Base-by-base conservation (phyloP, 306 rosid genomes). In the Fagus crenata region DNA sequence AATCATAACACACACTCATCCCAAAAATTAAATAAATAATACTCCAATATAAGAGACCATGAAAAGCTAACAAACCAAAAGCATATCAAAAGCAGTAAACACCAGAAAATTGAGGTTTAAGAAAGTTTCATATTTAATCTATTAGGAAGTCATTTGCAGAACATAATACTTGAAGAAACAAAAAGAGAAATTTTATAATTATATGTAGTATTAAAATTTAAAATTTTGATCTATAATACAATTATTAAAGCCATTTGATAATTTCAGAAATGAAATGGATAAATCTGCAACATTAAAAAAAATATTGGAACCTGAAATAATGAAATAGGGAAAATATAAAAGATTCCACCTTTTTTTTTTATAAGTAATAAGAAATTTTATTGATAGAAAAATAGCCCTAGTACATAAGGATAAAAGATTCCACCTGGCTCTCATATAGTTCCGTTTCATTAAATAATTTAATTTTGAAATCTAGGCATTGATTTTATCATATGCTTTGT, bases 41-140 rank as follows among this genome's bases (percentile, higher is more conserved):
- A 18, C 11, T 9, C 46, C 11, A 51, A 49, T 58, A 75, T 71
- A 51, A 56, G 73, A 61, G 40, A 37, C 8, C 35, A 56, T 15
- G 18, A 63, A 40, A 71, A 70, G 13, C 54, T 65, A 69, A 53
- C 22, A 40, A 46, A 76, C 72, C 56, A 69, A 71, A 83, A 33
- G 49, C 55, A 33, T n/a, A 22, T 28, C 18, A 13, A 40, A 53
- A 36, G 22, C 67, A 79, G 22, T 31, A 71, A 58, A 76, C 3
- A 22, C 39, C n/a, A 7, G 11, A 40, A 22, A 6, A 5, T 73
- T 8, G 2, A 61, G 32, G 11, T 40, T 31, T 15, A 14, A 1
- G 9, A 71, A 6, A 53, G 40, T 32, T 32, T 60, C 39, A 31
- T 5, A 6, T 60, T 60, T 32, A 60, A 32, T 3, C 67, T 31